Base-by-base conservation (phyloP, 1,284 basidiomycete species). In the Sanghuangporus weigelae region DNA sequence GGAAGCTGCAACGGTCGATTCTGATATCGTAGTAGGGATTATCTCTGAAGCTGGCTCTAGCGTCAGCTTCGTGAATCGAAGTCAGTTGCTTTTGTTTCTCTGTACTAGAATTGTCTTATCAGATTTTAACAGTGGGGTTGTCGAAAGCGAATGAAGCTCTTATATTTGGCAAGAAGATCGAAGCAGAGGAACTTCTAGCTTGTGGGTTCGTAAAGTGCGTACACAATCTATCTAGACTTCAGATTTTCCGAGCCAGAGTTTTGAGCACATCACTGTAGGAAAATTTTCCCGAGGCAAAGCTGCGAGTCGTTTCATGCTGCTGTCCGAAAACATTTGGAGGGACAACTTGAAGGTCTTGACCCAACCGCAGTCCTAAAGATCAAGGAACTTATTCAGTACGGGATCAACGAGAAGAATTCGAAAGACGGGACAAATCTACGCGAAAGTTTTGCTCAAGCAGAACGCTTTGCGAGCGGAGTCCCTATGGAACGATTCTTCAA, bases 381-480 rank as follows among this genome's bases (percentile, higher is more conserved):
- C 40, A 87, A 84, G 73, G 73, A 73, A 39, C 78, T 89, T 21
- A 79, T 90, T 51, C 79, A 78, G 62, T 75, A 77, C 7, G 86
- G 81, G 7, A 64, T 85, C 65, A 77, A 81, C 51, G 87, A 89
- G 67, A 85, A 82, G 72, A 87, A 87, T 49, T 76, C 85, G 62
- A 81, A 84, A 3, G 84, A 89, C 70, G 82, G 82, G 3, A 82
- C 83, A 11, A 88, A 87, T 68, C 73, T 89, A 19, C 78, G 88
- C 44, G 88, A 90, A 73, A 86, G 84, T 63, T 87, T 86, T 69
- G 84, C 82, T 8, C 86, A 89, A 75, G 85, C 86, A 2, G 83
- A 81, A 62, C 77, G 81, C 62, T 81, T 89, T 68, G 80, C 79
- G 14, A 84, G 80, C 66, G 86, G 85, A 0, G 72, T 84, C 40